Evolutionary conservation across 768 basidiomycete species (phyloP), one percentile per base, ranked within the genome.

Genomic region (Hygrophorus russula): DNA sequence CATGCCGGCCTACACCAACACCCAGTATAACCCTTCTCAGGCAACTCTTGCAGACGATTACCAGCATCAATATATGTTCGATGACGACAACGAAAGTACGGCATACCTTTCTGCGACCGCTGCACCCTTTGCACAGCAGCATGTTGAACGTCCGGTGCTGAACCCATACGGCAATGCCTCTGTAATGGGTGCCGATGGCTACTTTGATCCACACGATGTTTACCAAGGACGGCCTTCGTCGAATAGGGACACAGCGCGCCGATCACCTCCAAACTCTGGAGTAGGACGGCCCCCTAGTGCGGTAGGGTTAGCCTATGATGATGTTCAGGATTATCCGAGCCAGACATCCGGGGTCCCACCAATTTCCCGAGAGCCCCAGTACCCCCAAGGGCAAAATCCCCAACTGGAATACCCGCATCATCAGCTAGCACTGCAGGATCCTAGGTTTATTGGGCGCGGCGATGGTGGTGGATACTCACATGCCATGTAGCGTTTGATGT

Each of bases 1-100:
- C 1, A 88, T 89, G 83, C 85, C 85, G 24, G 71, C 76, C 11
- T 86, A 83, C 63, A 78, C 67, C 12, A 71, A 73, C 46, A 58
- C 69, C 33, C 74, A 71, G 34, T 81, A 73, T 63, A 78, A 80
- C 51, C 65, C 68, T 19, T 85, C 83, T 9, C 59, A 73, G 33
- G 59, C 70, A 37, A 70, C 74, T 31, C 65, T 85, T 38, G 66
- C 61, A 37, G 78, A 79, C 48, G 70, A 76, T 34, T 62, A 66
- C 14, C 57, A 61, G 29, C 68, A 67, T 12, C 69, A 74, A 30
- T 56, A 50, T 30, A 47, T 58, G 32, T 77, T 82, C 49, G 82
- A 82, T 46, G 80, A 85, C 44, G 82, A 86, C 51, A 74, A 78
- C 53, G 74, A 78, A 49, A 82, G 80, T 55, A 72, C 71, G 15